Conservation (phyloP, 805 yeast species). For the Metschnikowia kofuensis region DNA sequence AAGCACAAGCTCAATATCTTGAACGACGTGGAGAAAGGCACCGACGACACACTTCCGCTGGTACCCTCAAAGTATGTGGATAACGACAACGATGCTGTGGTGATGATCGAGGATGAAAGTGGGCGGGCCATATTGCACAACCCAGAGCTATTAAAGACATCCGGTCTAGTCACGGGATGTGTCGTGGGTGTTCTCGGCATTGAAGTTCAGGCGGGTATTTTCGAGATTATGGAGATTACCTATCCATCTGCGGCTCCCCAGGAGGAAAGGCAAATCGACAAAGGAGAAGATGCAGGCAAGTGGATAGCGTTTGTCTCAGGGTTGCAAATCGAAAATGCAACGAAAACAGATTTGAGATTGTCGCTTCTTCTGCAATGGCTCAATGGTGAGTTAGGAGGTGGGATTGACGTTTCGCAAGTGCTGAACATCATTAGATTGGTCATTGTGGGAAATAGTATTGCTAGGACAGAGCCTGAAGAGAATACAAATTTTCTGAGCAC, state of each 20-base stretch:
- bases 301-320: slow-evolving; percentile 75
- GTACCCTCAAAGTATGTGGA: slow-evolving; percentile 32
- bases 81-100: slow-evolving; percentile 49
- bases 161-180: slow-evolving; percentile 82
- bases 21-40: slow-evolving; percentile 67
- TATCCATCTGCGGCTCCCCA: slow-evolving; percentile 70
- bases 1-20: slow-evolving; percentile 81
- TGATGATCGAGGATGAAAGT: slow-evolving; percentile 86
- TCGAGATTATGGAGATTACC: slow-evolving; percentile 76
- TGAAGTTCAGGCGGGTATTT: slow-evolving; percentile 78
- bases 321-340: slow-evolving; percentile 49
- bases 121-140: slow-evolving; percentile 76
- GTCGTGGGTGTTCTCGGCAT: slow-evolving; percentile 84
- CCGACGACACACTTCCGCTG: slow-evolving; percentile 48
- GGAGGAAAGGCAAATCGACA: slow-evolving; percentile 21
- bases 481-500: slow-evolving; percentile 29
- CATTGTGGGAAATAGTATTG: slow-evolving; percentile 71
- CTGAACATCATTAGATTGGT: slow-evolving; percentile 49
- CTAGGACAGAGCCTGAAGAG: slow-evolving; percentile 24
- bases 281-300: slow-evolving; percentile 1
- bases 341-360: slow-evolving; percentile 42
- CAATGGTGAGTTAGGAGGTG: slow-evolving; percentile 61
- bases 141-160: slow-evolving; percentile 51
- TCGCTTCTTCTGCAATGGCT: slow-evolving; percentile 68
- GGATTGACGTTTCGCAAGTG: slow-evolving; percentile 22